These are phyloP conservation scores for Cryptococcus sp. DNA, from an alignment of 1,284 basidiomycete genomes.

Conservation along the genomic window DNA sequence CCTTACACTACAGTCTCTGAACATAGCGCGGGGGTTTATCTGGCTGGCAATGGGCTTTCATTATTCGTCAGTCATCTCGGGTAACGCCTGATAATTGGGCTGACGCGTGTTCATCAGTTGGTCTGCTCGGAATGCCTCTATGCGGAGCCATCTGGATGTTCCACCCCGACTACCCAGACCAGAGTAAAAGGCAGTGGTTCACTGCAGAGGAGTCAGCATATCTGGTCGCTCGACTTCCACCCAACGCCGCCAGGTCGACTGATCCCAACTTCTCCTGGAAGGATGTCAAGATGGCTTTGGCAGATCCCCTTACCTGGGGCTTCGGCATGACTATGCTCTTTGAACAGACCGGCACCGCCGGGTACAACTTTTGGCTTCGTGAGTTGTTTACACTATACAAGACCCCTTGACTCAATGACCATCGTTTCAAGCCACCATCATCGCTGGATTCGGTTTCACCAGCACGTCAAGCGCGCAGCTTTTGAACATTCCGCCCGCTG, in stretches of 20 bases:
- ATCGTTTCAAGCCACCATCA: conserved; percentile 7
- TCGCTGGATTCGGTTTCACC: conserved; percentile 17
- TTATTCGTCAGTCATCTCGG: too few species aligned
- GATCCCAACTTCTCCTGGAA: conserved; percentile 8
- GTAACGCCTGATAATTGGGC: too few species aligned
- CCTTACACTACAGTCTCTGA: too few species aligned
- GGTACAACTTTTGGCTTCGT: conserved; percentile 28
- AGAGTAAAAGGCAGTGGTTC: neutral
- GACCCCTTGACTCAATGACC: too few species aligned
- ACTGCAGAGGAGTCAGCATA: conserved; percentile 3
- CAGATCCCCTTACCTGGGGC: neutral
- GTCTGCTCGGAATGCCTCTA: neutral
- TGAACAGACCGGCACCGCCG: conserved; percentile 13
- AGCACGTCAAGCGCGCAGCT: conserved; percentile 6
- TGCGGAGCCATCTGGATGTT: neutral
- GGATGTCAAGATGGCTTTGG: neutral
- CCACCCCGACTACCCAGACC: neutral
- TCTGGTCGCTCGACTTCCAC: conserved; percentile 9
- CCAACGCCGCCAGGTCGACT: conserved; percentile 4
- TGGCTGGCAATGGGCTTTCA: too few species aligned
- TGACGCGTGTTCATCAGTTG: neutral
- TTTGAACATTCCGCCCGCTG: conserved; percentile 21
- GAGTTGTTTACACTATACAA: too few species aligned
- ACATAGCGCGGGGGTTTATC: too few species aligned
- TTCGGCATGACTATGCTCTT: conserved; percentile 12